Evolutionary conservation across 495 filamentous ascomycete genomes (phyloP), one percentile per base, ranked within the genome.

Genomic region (Patellaria atrata): DNA sequence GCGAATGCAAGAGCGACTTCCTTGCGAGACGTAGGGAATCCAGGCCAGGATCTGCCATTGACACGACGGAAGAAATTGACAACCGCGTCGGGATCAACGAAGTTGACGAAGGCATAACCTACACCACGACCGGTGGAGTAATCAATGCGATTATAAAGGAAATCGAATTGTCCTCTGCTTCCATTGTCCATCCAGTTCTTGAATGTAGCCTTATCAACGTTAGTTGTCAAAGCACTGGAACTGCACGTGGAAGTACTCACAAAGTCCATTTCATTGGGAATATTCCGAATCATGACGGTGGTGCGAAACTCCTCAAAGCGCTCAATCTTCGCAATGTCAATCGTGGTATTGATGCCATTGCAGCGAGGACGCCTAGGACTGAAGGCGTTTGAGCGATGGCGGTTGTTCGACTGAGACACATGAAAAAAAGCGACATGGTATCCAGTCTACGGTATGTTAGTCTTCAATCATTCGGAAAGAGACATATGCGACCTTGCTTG

Each of bases 31-130:
- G 13, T 27, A 12, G 7, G 32, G 13, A 16, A 28, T n/a, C 41
- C 59, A 33, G 59, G 68, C 78, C 87, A 94, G 31, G 69, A 67
- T 42, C 72, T 21, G 31, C 32, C 37, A n/a, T 11, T 35, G 9
- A 41, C 14, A 22, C 36, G 15, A 24, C 39, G 19, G 12, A 49
- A 13, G 22, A 57, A 28, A 3, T 33, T 24, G 6, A 51, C 19
- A 17, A 55, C 43, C 31, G 41, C 37, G 62, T 73, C 68, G 48
- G 86, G 77, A 54, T 83, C 72, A 28, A 71, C 71, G 49, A 97
- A 93, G 53, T 97, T 94, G 57, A 97, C 82, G 59, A 97, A 97
- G 0, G 85, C 89, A 63, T 97, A 97, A 38, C 89, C 89, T 38
- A 97, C 89, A 56, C 85, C 94, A 42, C 11, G 41, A 14, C 21